Conservation (phyloP, 192 early-diverging fungal genomes). For the Rhizoclosmatium globosum region DNA sequence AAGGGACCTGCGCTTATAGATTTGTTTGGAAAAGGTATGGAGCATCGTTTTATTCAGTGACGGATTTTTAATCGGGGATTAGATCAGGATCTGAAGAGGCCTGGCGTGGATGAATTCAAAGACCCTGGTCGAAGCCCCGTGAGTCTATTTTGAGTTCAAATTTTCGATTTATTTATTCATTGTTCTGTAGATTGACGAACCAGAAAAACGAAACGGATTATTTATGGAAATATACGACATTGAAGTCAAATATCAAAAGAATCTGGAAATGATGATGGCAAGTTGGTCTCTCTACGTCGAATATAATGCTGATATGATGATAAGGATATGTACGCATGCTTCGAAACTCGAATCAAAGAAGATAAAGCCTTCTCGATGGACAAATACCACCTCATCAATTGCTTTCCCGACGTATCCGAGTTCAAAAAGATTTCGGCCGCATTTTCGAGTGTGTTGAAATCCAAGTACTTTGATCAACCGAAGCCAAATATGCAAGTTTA, state of each 20-base stretch:
- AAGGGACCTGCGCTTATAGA: neutral
- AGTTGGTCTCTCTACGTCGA: neutral
- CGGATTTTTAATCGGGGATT: neutral
- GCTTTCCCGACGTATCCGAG: neutral
- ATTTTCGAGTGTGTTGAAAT: neutral
- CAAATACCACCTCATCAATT: neutral
- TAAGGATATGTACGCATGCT: no score
- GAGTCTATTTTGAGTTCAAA: neutral
- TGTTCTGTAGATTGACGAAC: neutral
- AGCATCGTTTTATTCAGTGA: no score
- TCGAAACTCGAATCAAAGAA: no score
- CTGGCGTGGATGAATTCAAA: neutral
- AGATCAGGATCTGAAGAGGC: neutral
- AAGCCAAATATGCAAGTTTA: neutral
- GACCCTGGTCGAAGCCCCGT: neutral
- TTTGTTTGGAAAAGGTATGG: no score
- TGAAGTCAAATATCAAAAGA: neutral
- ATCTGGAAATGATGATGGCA: conserved; percentile 13
- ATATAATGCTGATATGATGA: neutral
- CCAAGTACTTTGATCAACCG: neutral
- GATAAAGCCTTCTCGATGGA: neutral
- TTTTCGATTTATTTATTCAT: neutral
- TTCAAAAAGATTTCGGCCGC: neutral
- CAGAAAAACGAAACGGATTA: neutral
- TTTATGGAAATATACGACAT: neutral